A percentile compares a stretch with the other conserved stretches of the same genome.
These are phyloP conservation scores for Chamaecyparis obtusa DNA, from an alignment of 75 land plant genomes.

Conservation along the genomic window DNA sequence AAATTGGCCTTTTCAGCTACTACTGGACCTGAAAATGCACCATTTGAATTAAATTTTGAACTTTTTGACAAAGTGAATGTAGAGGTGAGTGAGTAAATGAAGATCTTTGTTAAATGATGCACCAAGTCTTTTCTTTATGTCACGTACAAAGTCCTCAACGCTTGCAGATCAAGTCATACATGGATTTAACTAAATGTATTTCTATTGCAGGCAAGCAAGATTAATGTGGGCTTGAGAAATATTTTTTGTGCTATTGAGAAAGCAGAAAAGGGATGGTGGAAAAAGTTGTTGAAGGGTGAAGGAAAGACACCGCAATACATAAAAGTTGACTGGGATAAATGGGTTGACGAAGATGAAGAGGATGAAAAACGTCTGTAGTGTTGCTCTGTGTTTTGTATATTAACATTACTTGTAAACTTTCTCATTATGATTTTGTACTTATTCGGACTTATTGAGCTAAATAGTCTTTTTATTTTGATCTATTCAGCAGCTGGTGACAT, in stretches of 20 bases:
- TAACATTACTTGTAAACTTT: neutral
- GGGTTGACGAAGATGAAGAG: conserved; percentile 98
- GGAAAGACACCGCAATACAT: conserved; percentile 76
- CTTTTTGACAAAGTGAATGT: conserved; percentile 76
- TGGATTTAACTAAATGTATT: neutral
- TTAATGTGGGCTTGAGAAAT: conserved; percentile 70
- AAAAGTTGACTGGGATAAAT: conserved; percentile 93
- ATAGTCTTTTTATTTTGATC: neutral
- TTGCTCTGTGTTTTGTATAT: neutral
- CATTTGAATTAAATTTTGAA: conserved; percentile 63
- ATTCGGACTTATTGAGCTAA: neutral
- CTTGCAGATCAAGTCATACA: neutral
- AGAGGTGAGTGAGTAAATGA: conserved; percentile 56
- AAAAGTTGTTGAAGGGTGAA: conserved; percentile 63
- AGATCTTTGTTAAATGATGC: neutral
- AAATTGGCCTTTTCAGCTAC: conserved; percentile 70
- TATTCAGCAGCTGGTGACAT: conserved; percentile 43
- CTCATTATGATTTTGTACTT: neutral
- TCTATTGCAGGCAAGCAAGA: conserved; percentile 74
- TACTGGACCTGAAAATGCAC: conserved; percentile 52
- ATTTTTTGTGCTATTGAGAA: conserved; percentile 76
- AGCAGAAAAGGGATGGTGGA: conserved; percentile 91
- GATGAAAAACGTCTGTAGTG: conserved; percentile 35
- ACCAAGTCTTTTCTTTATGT: neutral
- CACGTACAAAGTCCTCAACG: neutral